Percentiles rank a stretch among this genome's conserved stretches.
Evolutionary conservation across 495 filamentous ascomycete species (phyloP).

Genomic region (Penicillium chermesinum): DNA sequence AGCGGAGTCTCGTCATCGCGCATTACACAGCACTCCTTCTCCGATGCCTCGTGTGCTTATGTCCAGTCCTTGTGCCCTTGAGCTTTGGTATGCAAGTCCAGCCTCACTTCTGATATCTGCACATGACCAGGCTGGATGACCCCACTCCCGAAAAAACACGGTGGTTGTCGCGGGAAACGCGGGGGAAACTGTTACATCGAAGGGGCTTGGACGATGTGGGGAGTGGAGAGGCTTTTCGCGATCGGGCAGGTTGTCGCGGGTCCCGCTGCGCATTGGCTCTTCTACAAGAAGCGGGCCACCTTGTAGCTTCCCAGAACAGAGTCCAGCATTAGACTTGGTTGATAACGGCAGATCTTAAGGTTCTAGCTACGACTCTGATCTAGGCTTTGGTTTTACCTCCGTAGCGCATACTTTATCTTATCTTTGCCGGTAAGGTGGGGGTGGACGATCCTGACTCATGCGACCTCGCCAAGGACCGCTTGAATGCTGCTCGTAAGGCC

Average conservation of each 20-base stretch:
- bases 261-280: conserved; percentile 5
- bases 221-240: conserved; percentile 19
- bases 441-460: too few relatives aligned
- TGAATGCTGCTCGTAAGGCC: too few relatives aligned
- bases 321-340: background rate
- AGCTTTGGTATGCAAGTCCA: background rate
- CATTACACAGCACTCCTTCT: conserved; percentile 2
- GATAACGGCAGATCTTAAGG: background rate
- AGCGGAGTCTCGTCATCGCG: background rate
- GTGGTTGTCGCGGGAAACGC: conserved; percentile 8
- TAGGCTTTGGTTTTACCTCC: background rate
- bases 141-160: too few relatives aligned
- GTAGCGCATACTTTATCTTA: background rate
- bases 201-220: conserved; percentile 8
- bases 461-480: too few relatives aligned
- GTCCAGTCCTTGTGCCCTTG: background rate
- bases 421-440: background rate
- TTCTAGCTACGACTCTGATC: background rate
- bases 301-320: conserved; percentile 3
- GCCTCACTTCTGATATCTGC: background rate
- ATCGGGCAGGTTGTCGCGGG: conserved; percentile 25
- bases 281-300: background rate
- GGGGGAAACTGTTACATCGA: conserved; percentile 12
- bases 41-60: background rate
- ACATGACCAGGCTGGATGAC: too few relatives aligned